Evolutionary conservation across 2,329 filamentous ascomycete genomes (phyloP), one percentile per base, ranked within the genome.

Genomic region (Diaporthe amygdali): DNA sequence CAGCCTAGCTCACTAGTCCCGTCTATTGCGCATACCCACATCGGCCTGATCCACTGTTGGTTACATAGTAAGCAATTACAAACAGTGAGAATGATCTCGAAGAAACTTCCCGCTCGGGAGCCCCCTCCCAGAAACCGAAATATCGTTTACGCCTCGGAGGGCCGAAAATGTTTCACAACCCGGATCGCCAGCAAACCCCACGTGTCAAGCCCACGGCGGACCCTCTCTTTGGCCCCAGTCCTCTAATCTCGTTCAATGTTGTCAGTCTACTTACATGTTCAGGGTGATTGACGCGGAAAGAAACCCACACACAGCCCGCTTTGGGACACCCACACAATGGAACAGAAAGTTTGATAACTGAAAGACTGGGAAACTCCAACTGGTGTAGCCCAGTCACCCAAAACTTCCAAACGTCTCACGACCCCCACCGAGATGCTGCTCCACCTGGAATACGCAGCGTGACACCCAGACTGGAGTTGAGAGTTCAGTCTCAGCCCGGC

Each of bases 101-200:
- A 27, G 6, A 56, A 37, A 22, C 6, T 22, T 41, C 22, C 54
- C 15, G 37, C 54, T 59, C 25, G 25, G 55, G 25, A 59, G 17
- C 8, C 37, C 15, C 55, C 17, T 30, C 22, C 54, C n/a, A 20
- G 20, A 10, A 59, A 59, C 54, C 54, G 54, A 59, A 20, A 41
- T 30, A 30, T 37, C 51, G 44, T 12, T 15, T n/a, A 41, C 3
- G 12, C 37, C 55, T 34, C 22, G 41, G 56, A 17, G n/a, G 56
- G 39, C 39, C 56, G 39, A 63, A 20, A 63, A 46, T 46, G 56
- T 63, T 63, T 63, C 56, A 63, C 41, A 63, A 32, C 39, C 56
- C 56, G 56, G 56, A 46, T 46, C 56, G 27, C 27, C 56, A 46
- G 39, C 25, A n/a, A 27, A 30, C 55, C 55, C 55, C 55, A 59